Base-by-base conservation (phyloP, 352 stramenopile genomes). In the Globisporangium perplexum region DNA sequence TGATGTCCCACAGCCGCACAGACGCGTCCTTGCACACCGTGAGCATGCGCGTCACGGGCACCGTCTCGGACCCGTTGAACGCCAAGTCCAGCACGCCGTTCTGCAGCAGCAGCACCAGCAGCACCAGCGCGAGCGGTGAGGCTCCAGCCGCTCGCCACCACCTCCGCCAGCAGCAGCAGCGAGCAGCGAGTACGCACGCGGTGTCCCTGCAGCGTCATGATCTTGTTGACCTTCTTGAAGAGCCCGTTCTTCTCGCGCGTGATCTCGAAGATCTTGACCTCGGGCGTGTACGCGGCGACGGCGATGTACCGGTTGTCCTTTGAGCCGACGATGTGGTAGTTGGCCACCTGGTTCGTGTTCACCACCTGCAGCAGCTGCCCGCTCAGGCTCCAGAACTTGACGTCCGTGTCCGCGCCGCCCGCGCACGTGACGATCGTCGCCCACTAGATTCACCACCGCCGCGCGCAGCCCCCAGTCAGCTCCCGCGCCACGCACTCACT, bases 241-340 rank as follows among this genome's bases (percentile, higher is more conserved):
- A 72, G 62, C 30, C 82, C 82, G 42, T 68, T 74, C 63, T 88
- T 90, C 54, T 88, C 80, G 22, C 82, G 82, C 23, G 68, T 69
- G 50, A 92, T 89, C 50, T 92, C 82, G 36, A 87, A 86, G 47
- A 92, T 92, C 65, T 88, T 88, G 49, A 90, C 82, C 31, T 92
- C 82, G 10, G 82, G 82, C 5, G 82, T 92, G 66, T 90, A 92
- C 11, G 78, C 78, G 18, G 82, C 82, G 20, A 92, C 76, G 20
- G 82, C 78, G 50, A 92, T 78, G 59, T 83, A 92, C 5, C 82
- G 77, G 51, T 90, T 92, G 68, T 92, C 82, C 55, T 87, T 89
- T 28, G 82, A 92, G 3, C 68, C 75, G 7, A 92, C 65, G 53
- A 73, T 86, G 60, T 92, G 82, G 59, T 87, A 90, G 59, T 90